Evolutionary conservation across 2,329 filamentous ascomycete genomes (phyloP).

Genomic region (Trichoderma oligosporum): DNA sequence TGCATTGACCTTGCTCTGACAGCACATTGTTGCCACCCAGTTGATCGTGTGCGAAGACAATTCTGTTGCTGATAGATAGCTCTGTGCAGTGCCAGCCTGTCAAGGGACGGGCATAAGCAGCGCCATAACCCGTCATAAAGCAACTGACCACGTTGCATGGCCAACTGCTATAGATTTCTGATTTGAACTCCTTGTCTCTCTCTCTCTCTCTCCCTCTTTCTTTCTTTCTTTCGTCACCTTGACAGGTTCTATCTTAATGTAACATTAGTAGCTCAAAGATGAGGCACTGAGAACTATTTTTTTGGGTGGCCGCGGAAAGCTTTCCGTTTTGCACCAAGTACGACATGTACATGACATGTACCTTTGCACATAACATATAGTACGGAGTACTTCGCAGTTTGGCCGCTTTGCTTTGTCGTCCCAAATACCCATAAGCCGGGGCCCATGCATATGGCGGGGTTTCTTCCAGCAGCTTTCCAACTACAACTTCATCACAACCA

Average conservation of each 20-base stretch:
- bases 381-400: background rate
- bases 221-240: no score
- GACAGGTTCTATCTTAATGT: no score
- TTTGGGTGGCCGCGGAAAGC: constrained; percentile 18
- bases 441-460: constrained; percentile 31
- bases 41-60: constrained; percentile 5
- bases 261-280: background rate
- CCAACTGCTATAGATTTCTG: background rate
- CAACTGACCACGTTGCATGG: constrained; percentile 34
- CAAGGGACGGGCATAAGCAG: constrained; percentile 57
- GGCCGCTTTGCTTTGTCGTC: no score
- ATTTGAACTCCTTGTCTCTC: no score
- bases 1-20: constrained; percentile 16
- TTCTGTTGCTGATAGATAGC: constrained; percentile 28
- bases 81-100: constrained; percentile 37
- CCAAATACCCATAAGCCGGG: constrained; percentile 27
- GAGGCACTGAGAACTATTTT: background rate
- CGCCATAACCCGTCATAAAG: constrained; percentile 59
- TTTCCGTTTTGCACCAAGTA: constrained; percentile 2
- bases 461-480: constrained; percentile 5
- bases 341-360: no score
- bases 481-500: constrained; percentile 4
- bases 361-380: background rate
- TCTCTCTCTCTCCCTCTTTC: no score
- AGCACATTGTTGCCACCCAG: constrained; percentile 18